These are phyloP conservation scores for Prunus yedoensis DNA, from an alignment of 331 rosid species.

Conservation along the genomic window DNA sequence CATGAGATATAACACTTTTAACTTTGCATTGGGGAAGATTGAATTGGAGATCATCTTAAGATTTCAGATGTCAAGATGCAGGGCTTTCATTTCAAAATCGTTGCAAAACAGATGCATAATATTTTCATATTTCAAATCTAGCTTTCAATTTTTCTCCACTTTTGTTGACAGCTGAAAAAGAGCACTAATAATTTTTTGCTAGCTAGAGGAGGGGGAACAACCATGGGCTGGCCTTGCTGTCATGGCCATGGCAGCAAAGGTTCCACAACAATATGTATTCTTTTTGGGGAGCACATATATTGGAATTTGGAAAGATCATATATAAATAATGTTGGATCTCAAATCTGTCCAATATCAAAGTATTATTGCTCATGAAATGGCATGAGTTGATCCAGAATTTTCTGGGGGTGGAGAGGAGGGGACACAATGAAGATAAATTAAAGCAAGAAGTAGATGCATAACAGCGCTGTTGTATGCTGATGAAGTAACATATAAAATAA, in stretches of 20 bases:
- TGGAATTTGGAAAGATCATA: background rate
- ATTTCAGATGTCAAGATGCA: too few species aligned
- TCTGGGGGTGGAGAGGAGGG: background rate
- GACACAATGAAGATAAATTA: background rate
- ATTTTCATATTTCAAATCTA: too few species aligned
- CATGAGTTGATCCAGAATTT: background rate
- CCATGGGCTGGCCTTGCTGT: background rate
- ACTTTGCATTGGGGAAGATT: too few species aligned
- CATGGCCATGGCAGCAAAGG: too few species aligned
- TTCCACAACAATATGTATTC: too few species aligned
- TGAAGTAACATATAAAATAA: background rate
- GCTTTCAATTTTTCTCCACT: background rate
- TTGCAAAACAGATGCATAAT: too few species aligned
- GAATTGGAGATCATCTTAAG: too few species aligned
- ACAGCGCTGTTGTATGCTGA: background rate
- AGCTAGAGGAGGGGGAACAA: background rate
- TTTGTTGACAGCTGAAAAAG: background rate
- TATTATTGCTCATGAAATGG: conserved; percentile 1
- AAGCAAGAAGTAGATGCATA: background rate
- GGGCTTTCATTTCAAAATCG: too few species aligned
- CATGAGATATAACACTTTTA: too few species aligned
- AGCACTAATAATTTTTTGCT: background rate
- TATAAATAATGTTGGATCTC: background rate
- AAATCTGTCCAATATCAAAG: background rate
- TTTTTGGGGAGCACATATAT: background rate